Evolutionary conservation across 108 stramenopile genomes (phyloP), one percentile per base, ranked within the genome.

Genomic region (Asterionellopsis glacialis): DNA sequence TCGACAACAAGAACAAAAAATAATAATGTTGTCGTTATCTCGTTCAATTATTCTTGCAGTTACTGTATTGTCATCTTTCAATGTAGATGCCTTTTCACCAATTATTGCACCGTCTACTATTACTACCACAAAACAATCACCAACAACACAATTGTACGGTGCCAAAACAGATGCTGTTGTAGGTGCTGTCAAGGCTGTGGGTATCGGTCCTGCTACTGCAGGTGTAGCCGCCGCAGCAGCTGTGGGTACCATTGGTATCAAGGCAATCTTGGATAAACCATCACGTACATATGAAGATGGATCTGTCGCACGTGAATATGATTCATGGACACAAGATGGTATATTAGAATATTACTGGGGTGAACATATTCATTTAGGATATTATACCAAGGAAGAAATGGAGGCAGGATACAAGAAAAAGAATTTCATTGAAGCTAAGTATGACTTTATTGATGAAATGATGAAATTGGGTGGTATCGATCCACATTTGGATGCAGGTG

Each of bases 331-430:
- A 9, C 68, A 74, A 70, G 95, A 97, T 49, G 95, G 95, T n/a
- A 97, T 97, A 62, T 74, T 98, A 44, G 97, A 98, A 73, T 90
- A 95, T 64, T 96, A 96, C 70, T 98, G 97, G 97, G 96, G 97
- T 14, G 97, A 98, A 76, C 97, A 98, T 75, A 98, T 98, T 68
- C 97, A 98, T 79, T 74, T 98, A 18, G 97, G 97, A 5, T 96
- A 96, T 73, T 98, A 98, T 67, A 52, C 58, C 9, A 50, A 58
- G 18, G 81, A 70, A 50, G 88, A 85, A 55, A 73, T 87, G 74
- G 57, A 59, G 48, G 59, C 53, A 9, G 85, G 85, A 3, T 94
- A 89, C 72, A 84, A 78, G 54, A 84, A 85, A 24, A 96, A 95
- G 82, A 64, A 94, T 62, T 87, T 96, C 54, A 93, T 90, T 38